These are phyloP conservation scores for Mycena citricolor DNA, from an alignment of 1,284 basidiomycete species.

Conservation along the genomic window DNA sequence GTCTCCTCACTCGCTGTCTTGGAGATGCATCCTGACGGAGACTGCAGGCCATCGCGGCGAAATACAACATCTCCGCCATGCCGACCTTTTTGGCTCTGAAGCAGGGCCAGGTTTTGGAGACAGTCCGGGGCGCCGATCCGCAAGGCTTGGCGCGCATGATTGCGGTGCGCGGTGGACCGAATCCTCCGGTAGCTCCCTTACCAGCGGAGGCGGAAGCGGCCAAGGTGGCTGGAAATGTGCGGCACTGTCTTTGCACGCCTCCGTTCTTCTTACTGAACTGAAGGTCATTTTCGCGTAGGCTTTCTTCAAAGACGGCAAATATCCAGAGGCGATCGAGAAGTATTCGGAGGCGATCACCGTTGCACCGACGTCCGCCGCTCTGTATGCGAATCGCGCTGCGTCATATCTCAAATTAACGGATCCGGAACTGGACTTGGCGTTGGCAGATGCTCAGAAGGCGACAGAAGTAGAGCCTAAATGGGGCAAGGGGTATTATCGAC, in stretches of 20 bases:
- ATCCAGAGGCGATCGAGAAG: slow-evolving; percentile 21
- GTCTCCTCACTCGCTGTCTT: too few species aligned
- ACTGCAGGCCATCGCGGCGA: slow-evolving; percentile 25
- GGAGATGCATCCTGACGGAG: too few species aligned
- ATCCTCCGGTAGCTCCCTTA: slow-evolving; percentile 23
- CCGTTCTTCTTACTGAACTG: neutral
- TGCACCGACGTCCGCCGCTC: slow-evolving; percentile 22
- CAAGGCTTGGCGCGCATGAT: slow-evolving; percentile 23
- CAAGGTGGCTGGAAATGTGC: slow-evolving; percentile 26
- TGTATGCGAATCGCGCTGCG: slow-evolving; percentile 25
- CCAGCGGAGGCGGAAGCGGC: slow-evolving; percentile 25
- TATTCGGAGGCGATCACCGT: slow-evolving; percentile 20
- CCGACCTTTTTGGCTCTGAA: slow-evolving; percentile 28
- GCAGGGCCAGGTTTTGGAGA: slow-evolving; percentile 20
- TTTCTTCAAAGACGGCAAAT: slow-evolving; percentile 24
- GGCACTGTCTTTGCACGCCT: neutral
- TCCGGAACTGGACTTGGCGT: slow-evolving; percentile 18
- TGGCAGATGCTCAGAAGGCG: slow-evolving; percentile 24
- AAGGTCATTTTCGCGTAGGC: slow-evolving; percentile 1
- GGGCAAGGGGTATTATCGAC: slow-evolving; percentile 22
- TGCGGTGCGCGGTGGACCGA: slow-evolving; percentile 23
- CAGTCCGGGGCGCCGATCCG: slow-evolving; percentile 25
- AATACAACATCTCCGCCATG: slow-evolving; percentile 29
- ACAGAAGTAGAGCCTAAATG: slow-evolving; percentile 24
- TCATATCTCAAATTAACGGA: slow-evolving; percentile 22